Conservation (phyloP, 2,329 filamentous ascomycete genomes). For the Xylaria digitata region DNA sequence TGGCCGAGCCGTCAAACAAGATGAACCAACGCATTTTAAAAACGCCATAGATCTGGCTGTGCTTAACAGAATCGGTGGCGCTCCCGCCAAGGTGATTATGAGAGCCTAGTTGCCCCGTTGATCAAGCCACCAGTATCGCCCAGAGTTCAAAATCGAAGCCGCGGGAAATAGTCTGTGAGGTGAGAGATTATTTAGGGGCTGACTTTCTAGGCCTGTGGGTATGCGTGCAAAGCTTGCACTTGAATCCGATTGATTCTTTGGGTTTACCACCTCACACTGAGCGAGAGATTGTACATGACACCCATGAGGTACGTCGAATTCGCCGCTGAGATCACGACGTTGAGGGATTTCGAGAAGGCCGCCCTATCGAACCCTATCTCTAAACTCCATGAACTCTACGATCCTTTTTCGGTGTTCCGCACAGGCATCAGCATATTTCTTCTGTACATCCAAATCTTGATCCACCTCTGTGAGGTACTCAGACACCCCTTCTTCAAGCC, state of each 20-base stretch:
- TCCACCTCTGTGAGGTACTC: constrained; percentile 70
- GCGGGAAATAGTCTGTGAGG: constrained; percentile 7
- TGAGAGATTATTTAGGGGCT: neutral
- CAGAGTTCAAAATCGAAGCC: neutral
- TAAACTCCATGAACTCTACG: constrained; percentile 65
- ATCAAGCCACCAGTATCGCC: constrained; percentile 17
- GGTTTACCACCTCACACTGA: neutral
- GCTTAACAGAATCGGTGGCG: neutral
- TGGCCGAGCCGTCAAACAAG: constrained; percentile 12
- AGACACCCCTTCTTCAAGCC: constrained; percentile 60
- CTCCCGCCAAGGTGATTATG: neutral
- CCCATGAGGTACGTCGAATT: neutral
- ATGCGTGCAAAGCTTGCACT: neutral
- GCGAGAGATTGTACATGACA: neutral
- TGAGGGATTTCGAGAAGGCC: constrained; percentile 10
- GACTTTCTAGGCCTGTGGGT: neutral
- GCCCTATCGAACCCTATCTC: constrained; percentile 56
- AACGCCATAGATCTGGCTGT: constrained; percentile 8
- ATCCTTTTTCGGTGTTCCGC: constrained; percentile 70
- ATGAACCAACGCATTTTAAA: constrained; percentile 15
- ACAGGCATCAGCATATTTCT: constrained; percentile 69
- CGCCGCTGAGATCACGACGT: neutral
- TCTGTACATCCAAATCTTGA: constrained; percentile 72
- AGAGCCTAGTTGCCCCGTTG: constrained; percentile 4
- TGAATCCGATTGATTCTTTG: neutral